These are phyloP conservation scores for Globisporangium orthogonon DNA, from an alignment of 352 stramenopile species.

Conservation along the genomic window DNA sequence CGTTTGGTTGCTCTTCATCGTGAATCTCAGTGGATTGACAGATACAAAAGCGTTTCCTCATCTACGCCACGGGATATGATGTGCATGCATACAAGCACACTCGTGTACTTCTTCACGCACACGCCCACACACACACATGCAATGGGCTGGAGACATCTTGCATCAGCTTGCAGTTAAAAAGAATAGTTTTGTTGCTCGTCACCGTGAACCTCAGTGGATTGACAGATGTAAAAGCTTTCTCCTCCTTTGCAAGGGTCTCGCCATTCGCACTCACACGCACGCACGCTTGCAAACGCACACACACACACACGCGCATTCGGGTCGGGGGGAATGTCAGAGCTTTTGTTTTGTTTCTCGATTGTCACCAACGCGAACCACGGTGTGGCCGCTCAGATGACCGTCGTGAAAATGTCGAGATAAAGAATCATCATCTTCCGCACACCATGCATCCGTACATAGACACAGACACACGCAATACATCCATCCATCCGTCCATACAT, in stretches of 20 bases:
- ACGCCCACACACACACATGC: background rate
- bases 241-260: slow-evolving; percentile 41
- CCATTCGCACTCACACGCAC: slow-evolving; percentile 6
- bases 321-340: slow-evolving; percentile 60
- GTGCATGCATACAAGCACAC: too few species aligned
- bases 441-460: slow-evolving; percentile 5
- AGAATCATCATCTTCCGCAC: slow-evolving; percentile 80
- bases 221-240: slow-evolving; percentile 55
- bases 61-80: slow-evolving; percentile 21
- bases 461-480: slow-evolving; percentile 7
- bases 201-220: slow-evolving; percentile 79
- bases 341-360: slow-evolving; percentile 83
- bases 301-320: slow-evolving; percentile 11
- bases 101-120: background rate
- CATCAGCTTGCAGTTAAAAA: slow-evolving; percentile 89
- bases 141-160: slow-evolving; percentile 6
- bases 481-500: background rate
- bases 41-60: slow-evolving; percentile 59
- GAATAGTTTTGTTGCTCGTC: slow-evolving; percentile 66
- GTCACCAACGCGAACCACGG: slow-evolving; percentile 54
- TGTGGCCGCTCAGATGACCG: slow-evolving; percentile 77
- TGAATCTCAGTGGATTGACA: slow-evolving; percentile 84
- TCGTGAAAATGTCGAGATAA: slow-evolving; percentile 89
- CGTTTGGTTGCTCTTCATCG: slow-evolving; percentile 69
- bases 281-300: background rate